Percentiles rank a stretch among this genome's conserved stretches.
phyloP scores from a whole-genome alignment of 805 yeast genomes.

The Teunomyces funiuensis region DNA sequence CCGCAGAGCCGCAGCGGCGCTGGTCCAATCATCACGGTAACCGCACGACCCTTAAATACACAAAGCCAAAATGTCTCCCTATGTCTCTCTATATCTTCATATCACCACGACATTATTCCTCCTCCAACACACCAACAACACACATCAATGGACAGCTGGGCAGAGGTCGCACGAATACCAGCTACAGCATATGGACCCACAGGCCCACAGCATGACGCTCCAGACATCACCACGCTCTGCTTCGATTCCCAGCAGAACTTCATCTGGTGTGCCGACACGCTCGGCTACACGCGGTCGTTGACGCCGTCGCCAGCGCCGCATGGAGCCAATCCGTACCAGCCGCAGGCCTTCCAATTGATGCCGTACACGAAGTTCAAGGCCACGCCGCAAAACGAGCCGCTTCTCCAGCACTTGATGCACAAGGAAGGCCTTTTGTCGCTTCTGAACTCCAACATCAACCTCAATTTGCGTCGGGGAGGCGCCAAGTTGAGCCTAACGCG shows the following conservation, averaged over 20 bases:
- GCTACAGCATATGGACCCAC: slow-evolving; percentile 8
- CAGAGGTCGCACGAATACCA: slow-evolving; percentile 14
- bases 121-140: not conserved
- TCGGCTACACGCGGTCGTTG: slow-evolving; percentile 45
- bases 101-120: slow-evolving; percentile 2
- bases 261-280: slow-evolving; percentile 80
- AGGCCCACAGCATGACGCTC: not conserved
- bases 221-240: slow-evolving; percentile 25
- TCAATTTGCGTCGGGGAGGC: slow-evolving; percentile 37
- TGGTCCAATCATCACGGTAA: no score
- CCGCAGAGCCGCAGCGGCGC: no score
- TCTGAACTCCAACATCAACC: slow-evolving; percentile 29
- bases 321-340: slow-evolving; percentile 18
- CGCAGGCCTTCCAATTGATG: slow-evolving; percentile 20
- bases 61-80: no score
- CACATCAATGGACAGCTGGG: slow-evolving; percentile 16
- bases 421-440: slow-evolving; percentile 36
- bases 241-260: slow-evolving; percentile 78
- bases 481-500: slow-evolving; percentile 17
- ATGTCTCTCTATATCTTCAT: no score
- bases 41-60: no score
- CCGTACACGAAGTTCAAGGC: slow-evolving; percentile 40
- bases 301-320: slow-evolving; percentile 20
- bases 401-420: slow-evolving; percentile 30
- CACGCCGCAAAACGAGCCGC: slow-evolving; percentile 18